Evolutionary conservation across 345 rosid genomes (phyloP).

Genomic region (Eucalyptus urophylla): DNA sequence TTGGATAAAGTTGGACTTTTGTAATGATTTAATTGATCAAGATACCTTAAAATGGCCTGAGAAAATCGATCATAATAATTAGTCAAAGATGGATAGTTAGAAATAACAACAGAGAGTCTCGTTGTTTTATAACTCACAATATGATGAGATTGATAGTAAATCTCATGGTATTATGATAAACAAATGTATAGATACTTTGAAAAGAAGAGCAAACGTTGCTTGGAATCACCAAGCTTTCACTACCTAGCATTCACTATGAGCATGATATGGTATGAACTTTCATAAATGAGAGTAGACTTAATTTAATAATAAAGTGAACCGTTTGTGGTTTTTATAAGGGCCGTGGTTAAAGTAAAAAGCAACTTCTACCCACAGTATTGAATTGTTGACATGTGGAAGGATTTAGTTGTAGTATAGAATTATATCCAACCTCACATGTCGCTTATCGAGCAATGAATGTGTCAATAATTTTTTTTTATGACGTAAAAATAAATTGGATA

Average conservation of each 20-base stretch:
- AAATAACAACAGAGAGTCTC: too few relatives aligned
- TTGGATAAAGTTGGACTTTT: too few relatives aligned
- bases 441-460: not conserved
- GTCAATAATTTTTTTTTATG: not conserved
- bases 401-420: not conserved
- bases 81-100: too few relatives aligned
- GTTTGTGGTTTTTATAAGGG: not conserved
- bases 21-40: too few relatives aligned
- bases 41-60: too few relatives aligned
- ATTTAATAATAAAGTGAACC: not conserved
- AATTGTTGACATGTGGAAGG: not conserved
- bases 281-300: not conserved
- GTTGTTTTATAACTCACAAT: too few relatives aligned
- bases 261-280: not conserved
- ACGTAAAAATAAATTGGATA: not conserved
- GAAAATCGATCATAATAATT: too few relatives aligned
- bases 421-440: not conserved
- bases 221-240: too few relatives aligned
- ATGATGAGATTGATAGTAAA: too few relatives aligned
- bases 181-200: too few relatives aligned
- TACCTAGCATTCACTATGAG: not conserved
- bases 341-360: not conserved
- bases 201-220: too few relatives aligned
- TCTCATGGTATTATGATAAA: too few relatives aligned
- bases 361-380: not conserved